Evolutionary conservation across 352 stramenopile species (phyloP), one percentile per base, ranked within the genome.

Genomic region (Pelagophyceae sp.): DNA sequence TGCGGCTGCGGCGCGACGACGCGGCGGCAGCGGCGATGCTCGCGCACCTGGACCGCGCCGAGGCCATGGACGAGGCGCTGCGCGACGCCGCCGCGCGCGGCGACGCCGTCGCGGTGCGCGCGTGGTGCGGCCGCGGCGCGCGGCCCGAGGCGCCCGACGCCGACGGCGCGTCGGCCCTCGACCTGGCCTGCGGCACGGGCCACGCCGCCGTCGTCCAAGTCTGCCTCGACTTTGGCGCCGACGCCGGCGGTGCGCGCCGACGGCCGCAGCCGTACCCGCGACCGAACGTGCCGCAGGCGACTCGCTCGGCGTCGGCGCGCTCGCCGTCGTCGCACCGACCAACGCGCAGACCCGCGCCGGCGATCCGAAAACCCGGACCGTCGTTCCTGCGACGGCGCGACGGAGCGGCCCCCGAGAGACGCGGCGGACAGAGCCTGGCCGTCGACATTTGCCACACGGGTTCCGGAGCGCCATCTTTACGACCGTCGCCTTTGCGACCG

Each of bases 171-270:
- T 45, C 63, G 5, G 63, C 63, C 5, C 35, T 72, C 29, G 63
- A 72, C 35, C 40, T 45, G 11, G 63, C 63, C 29, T 72, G 63
- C 63, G 31, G 35, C 29, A 1, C 5, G 5, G 63, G 63, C 63
- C 6, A 27, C 31, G n/a, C 6, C 6, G 63, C 37, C 6, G 31
- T 29, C 35, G 29, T 38, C 3, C 29, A 29, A 2, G 63, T 32
- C 31, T 72, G 63, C 35, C 63, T 72, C 63, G 63, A 72, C 19
- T n/a, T 32, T 15, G 63, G 63, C 31, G 63, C 63, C 31, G 63
- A 72, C 63, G 31, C 63, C 6, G 5, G 37, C 11, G 63, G n/a
- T n/a, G n/a, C n/a, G n/a, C n/a, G n/a, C n/a, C n/a, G n/a, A n/a
- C n/a, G n/a, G n/a, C n/a, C n/a, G n/a, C n/a, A n/a, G n/a, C n/a